These are phyloP conservation scores for Starmerella bacillaris DNA, from an alignment of 805 yeast species.

Conservation along the genomic window DNA sequence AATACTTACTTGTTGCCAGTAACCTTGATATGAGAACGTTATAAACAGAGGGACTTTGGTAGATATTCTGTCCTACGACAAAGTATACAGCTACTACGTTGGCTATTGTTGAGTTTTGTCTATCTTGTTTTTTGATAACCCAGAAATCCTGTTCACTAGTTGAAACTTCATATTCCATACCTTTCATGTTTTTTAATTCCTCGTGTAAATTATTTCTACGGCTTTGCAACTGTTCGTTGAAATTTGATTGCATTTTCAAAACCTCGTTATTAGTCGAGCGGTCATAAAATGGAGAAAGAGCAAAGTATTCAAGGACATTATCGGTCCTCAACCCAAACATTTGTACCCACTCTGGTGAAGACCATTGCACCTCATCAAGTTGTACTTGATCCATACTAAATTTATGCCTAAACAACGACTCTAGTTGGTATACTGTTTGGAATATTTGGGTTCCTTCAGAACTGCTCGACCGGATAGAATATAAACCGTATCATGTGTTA, in stretches of 20 bases:
- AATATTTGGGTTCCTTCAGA: too few relatives aligned
- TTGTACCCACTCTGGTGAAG: slow-evolving; percentile 94
- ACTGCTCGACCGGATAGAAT: too few relatives aligned
- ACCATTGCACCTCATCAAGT: slow-evolving; percentile 88
- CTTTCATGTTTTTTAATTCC: slow-evolving; percentile 61
- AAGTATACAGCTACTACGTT: slow-evolving; percentile 58
- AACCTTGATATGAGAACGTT: slow-evolving; percentile 57
- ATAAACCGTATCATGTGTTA: too few relatives aligned
- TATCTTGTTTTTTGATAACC: slow-evolving; percentile 68
- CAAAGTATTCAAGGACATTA: slow-evolving; percentile 80
- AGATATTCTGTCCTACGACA: slow-evolving; percentile 78
- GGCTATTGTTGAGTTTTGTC: slow-evolving; percentile 32
- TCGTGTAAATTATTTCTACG: slow-evolving; percentile 28
- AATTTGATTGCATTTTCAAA: slow-evolving; percentile 86
- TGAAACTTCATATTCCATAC: slow-evolving; percentile 66
- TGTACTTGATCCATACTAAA: slow-evolving; percentile 15
- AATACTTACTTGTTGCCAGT: slow-evolving; percentile 30
- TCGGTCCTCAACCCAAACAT: slow-evolving; percentile 64
- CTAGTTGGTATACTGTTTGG: too few relatives aligned
- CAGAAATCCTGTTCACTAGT: slow-evolving; percentile 81
- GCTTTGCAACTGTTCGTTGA: slow-evolving; percentile 33
- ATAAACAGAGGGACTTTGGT: slow-evolving; percentile 68
- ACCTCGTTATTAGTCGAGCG: slow-evolving; percentile 88
- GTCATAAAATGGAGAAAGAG: slow-evolving; percentile 89
- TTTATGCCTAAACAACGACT: too few relatives aligned